Conservation (phyloP, 2,329 filamentous ascomycete species). For the Acrodontium crateriforme region DNA sequence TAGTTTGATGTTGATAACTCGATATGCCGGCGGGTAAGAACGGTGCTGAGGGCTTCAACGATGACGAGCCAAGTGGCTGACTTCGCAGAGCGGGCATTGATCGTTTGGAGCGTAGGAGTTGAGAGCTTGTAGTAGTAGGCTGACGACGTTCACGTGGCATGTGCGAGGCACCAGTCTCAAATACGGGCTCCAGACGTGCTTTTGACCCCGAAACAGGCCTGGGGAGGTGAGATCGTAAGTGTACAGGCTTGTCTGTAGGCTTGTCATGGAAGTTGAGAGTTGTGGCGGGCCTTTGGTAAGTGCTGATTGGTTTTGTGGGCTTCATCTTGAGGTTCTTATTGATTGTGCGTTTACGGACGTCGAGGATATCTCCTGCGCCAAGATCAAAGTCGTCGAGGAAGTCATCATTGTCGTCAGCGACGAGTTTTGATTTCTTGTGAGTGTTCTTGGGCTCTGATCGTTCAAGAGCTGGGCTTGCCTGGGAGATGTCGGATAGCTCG, state of each 20-base stretch:
- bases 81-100: conserved; percentile 46
- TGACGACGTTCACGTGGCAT: conserved; percentile 44
- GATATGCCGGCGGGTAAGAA: conserved; percentile 70
- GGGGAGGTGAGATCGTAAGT: conserved; percentile 56
- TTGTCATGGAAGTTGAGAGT: conserved; percentile 89
- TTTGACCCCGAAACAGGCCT: conserved; percentile 48
- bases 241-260: conserved; percentile 25
- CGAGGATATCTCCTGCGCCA: conserved; percentile 63
- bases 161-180: conserved; percentile 70
- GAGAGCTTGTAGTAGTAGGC: conserved; percentile 38
- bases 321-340: conserved; percentile 90
- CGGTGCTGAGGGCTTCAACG: conserved; percentile 55
- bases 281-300: conserved; percentile 58
- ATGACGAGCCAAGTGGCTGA: conserved; percentile 23
- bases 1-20: conserved; percentile 59
- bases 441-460: conserved; percentile 23
- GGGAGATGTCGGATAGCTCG: conserved; percentile 20
- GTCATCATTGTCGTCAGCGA: conserved; percentile 45
- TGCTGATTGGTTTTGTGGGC: conserved; percentile 47
- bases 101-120: conserved; percentile 45
- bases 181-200: conserved; percentile 79
- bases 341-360: conserved; percentile 64
- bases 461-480: conserved; percentile 23
- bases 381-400: conserved; percentile 79
- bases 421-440: conserved; percentile 22